These are phyloP conservation scores for Effrenium voratum DNA, from an alignment of 73 alveolate species.

Conservation along the genomic window DNA sequence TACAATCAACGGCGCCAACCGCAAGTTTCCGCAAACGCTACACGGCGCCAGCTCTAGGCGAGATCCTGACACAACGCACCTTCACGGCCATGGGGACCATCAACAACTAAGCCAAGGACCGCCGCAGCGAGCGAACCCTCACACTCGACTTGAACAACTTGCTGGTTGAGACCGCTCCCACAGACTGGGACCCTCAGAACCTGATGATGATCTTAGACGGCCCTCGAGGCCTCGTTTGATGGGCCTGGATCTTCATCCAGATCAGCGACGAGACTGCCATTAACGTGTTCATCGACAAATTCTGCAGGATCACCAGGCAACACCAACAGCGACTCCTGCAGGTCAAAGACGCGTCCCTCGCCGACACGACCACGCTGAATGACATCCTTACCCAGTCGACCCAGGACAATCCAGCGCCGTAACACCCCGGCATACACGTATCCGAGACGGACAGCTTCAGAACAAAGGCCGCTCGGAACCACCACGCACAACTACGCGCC, in stretches of 20 bases:
- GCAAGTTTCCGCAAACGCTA: not conserved
- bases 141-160: not conserved
- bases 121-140: not conserved
- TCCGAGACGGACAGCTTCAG: not conserved
- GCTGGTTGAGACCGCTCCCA: not conserved
- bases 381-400: not conserved
- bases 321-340: not conserved
- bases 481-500: not conserved
- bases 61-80: not conserved
- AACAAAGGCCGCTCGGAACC: not conserved
- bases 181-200: not conserved
- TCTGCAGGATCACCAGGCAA: not conserved
- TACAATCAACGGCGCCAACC: too few species aligned
- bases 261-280: not conserved
- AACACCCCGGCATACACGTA: not conserved
- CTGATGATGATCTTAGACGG: not conserved
- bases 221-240: not conserved
- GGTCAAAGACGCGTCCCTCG: not conserved
- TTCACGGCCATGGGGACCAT: not conserved
- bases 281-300: not conserved
- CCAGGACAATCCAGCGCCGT: not conserved
- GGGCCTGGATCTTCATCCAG: conserved; percentile 18
- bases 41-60: not conserved
- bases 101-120: not conserved
- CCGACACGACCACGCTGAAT: not conserved